Percentiles rank a stretch among this genome's conserved stretches.
These are phyloP conservation scores for Eucalyptus rudis DNA, from an alignment of 345 rosid species.

Conservation along the genomic window DNA sequence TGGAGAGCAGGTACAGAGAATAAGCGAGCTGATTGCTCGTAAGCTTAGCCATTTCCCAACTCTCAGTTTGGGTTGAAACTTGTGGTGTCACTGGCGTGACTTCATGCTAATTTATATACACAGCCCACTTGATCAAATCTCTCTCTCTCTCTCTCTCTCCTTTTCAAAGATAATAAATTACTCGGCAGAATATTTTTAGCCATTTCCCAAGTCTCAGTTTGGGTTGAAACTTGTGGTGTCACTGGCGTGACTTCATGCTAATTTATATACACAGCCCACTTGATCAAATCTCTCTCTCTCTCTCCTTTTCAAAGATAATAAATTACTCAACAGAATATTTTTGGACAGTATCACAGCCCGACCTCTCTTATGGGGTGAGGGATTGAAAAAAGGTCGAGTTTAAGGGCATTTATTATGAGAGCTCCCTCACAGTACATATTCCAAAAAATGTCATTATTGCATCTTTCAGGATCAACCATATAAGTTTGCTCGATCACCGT, in stretches of 20 bases:
- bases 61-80: neutral
- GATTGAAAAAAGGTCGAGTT: too few species aligned
- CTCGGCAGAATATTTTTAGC: neutral
- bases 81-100: neutral
- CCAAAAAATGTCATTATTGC: too few species aligned
- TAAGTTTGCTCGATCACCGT: too few species aligned
- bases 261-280: neutral
- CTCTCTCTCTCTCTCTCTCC: neutral
- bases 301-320: neutral
- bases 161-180: too few species aligned
- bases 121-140: neutral
- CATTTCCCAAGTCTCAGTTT: too few species aligned
- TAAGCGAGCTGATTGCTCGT: neutral
- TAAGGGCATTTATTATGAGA: too few species aligned
- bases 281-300: neutral
- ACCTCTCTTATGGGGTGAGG: too few species aligned
- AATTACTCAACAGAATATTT: neutral
- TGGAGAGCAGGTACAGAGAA: neutral
- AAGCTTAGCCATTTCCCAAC: neutral
- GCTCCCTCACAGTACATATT: too few species aligned
- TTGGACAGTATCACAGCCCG: neutral
- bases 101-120: neutral
- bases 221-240: neutral
- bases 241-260: neutral
- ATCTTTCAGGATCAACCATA: too few species aligned